Evolutionary conservation across 2,329 filamentous ascomycete species (phyloP), one percentile per base, ranked within the genome.

Genomic region (Periconia digitata): DNA sequence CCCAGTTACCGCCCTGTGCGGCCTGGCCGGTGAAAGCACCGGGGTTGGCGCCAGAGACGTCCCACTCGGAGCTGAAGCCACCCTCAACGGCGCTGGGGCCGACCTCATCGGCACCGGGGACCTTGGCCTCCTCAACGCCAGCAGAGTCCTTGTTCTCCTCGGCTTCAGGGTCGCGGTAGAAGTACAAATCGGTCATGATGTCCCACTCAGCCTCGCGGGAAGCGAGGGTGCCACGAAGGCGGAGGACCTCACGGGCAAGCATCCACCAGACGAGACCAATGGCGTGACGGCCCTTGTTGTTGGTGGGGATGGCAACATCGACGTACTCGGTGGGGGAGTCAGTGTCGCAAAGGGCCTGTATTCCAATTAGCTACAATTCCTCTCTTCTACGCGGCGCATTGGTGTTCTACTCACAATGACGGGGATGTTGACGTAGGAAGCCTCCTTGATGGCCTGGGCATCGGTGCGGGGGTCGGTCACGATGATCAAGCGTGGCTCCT

Each of bases 261-360:
- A 99, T 87, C 94, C 94, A 99, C 94, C 94, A 99, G 82, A 99
- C 78, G 71, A 94, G 85, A 83, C 94, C 94, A 71, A 99, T 99
- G 76, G 95, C 87, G 82, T 97, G 92, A 76, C 94, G 92, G 84
- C 92, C 92, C 89, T 99, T 99, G 90, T 99, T 99, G 90, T 99
- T 99, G 83, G 94, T 96, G 73, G 94, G 94, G 80, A 99, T 99
- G 79, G 94, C 94, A 78, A 97, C 90, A 75, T 99, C 94, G 76
- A 99, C 94, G 83, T 92, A 99, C 82, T 99, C 92, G 78, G 94
- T 97, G 72, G 94, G 94, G 55, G 94, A 97, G 84, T 99, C 94
- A 74, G 92, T 96, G 81, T 99, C 94, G 83, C 89, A 94, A 69
- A 99, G 92, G 72, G 91, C 94, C 67, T 64, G 16, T 13, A 12